A percentile compares a stretch with the other conserved stretches of the same genome.
Evolutionary conservation across 306 rosid species (phyloP).

Genomic region (Cucumis melo): DNA sequence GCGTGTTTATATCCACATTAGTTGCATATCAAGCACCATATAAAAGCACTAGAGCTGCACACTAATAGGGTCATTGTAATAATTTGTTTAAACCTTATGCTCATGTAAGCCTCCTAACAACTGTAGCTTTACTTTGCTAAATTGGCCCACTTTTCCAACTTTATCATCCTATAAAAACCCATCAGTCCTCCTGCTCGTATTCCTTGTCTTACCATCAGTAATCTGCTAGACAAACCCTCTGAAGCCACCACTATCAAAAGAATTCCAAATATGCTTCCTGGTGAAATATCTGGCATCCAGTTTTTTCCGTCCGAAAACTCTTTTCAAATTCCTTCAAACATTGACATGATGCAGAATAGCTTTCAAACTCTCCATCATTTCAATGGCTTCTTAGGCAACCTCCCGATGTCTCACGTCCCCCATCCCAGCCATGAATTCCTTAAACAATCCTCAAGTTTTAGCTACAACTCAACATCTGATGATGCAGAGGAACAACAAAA

Average conservation of each 20-base stretch:
- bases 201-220: not conserved
- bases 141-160: conserved; percentile 10
- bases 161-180: conserved; percentile 10
- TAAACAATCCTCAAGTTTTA: conserved; percentile 32
- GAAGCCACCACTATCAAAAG: not conserved
- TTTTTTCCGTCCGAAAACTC: conserved; percentile 40
- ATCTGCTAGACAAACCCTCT: conserved; percentile 1
- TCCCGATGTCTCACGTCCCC: conserved; percentile 19
- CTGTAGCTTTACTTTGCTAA: conserved; percentile 3
- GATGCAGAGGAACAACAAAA: conserved; percentile 70
- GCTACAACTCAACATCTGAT: conserved; percentile 72
- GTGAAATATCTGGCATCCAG: conserved; percentile 36
- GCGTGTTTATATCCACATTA: conserved; percentile 9
- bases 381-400: conserved; percentile 12
- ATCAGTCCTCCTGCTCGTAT: not conserved
- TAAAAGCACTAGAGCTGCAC: not conserved
- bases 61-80: not conserved
- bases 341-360: conserved; percentile 25
- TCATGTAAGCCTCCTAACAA: not conserved
- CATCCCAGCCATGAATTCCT: conserved; percentile 24
- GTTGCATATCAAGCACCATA: not conserved
- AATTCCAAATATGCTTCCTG: conserved; percentile 38
- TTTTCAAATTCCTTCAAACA: conserved; percentile 10
- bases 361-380: conserved; percentile 31
- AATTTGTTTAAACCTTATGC: not conserved